Base-by-base conservation (phyloP, 2,329 filamentous ascomycete genomes). In the Fusarium dlaminii region DNA sequence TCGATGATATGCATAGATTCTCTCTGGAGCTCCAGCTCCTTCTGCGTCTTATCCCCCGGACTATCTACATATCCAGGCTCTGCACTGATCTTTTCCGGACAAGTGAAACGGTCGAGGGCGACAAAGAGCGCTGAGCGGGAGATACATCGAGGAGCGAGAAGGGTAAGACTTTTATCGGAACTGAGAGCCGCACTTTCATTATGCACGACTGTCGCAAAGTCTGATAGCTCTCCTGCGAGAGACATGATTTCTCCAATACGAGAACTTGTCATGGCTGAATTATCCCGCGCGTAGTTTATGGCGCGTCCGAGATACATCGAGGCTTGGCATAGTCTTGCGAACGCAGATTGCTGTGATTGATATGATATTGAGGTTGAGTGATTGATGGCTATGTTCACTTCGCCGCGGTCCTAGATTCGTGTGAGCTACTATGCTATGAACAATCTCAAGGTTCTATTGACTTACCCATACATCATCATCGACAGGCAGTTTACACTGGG, bases 81-180 rank as follows among this genome's bases (percentile, higher is more conserved):
- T 18, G 24, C 34, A 5, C 32, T 29, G 24, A 37, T 54, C 10
- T 54, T 54, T 8, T 54, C 51, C 0, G 51, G 51, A 14, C 51
- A 54, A 37, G 51, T 54, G 3, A 54, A 37, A 17, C 51, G 51
- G 1, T 54, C 51, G 0, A 54, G 34, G 0, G 51, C 14, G 1
- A 37, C 14, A 7, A 54, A 54, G 4, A 54, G 51, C 10, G 49
- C 24, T n/a, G 49, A 54, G 3, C 24, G 24, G 5, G 6, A 1
- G 8, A 27, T 13, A 0, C 2, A 54, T 2, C 8, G 32, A 1
- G 49, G 24, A 3, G 49, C 3, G 1, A 54, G 49, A 1, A 54
- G 32, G 3, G 4, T 1, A 5, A 9, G 1, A 2, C 13, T 13
- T 1, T 1, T 24, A 3, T 34, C 48, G 3, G 17, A 22, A 2